These are phyloP conservation scores for Aspergillus tubingensis DNA, from an alignment of 2,329 filamentous ascomycete species.

Conservation along the genomic window DNA sequence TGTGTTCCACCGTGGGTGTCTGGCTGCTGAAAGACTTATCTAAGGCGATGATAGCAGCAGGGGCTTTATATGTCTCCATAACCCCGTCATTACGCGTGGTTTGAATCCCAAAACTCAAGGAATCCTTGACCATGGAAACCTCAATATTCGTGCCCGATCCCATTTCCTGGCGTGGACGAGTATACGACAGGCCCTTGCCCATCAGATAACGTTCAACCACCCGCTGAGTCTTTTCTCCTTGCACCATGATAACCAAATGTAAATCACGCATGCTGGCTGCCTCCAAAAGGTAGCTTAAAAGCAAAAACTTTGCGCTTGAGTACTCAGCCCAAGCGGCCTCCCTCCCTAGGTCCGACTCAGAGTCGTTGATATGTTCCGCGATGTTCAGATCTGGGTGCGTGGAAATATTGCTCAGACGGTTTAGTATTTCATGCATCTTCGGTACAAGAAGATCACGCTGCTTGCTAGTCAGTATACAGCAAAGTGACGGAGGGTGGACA, in stretches of 20 bases:
- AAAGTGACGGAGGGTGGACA: not conserved
- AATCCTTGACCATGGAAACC: conserved; percentile 38
- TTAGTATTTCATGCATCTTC: conserved; percentile 38
- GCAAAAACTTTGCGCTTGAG: conserved; percentile 49
- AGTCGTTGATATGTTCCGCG: conserved; percentile 37
- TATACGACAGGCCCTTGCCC: conserved; percentile 42
- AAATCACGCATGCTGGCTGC: conserved; percentile 35
- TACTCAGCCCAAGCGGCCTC: conserved; percentile 51
- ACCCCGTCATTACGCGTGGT: conserved; percentile 32
- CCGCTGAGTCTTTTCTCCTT: conserved; percentile 37
- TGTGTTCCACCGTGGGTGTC: conserved; percentile 41
- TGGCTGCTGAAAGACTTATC: conserved; percentile 46
- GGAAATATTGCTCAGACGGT: conserved; percentile 44
- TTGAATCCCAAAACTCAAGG: conserved; percentile 41
- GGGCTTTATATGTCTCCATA: conserved; percentile 35
- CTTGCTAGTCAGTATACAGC: conserved; percentile 18
- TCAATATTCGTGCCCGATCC: conserved; percentile 34
- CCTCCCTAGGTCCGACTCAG: conserved; percentile 36
- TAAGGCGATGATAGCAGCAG: conserved; percentile 46
- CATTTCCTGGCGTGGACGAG: conserved; percentile 35
- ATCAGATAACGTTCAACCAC: conserved; percentile 46
- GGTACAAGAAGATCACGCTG: conserved; percentile 30
- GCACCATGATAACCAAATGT: conserved; percentile 44
- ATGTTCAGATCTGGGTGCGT: conserved; percentile 50
- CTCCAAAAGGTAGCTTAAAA: conserved; percentile 47